phyloP scores from a whole-genome alignment of 257 asterid genomes.

The Petunia axillaris region DNA sequence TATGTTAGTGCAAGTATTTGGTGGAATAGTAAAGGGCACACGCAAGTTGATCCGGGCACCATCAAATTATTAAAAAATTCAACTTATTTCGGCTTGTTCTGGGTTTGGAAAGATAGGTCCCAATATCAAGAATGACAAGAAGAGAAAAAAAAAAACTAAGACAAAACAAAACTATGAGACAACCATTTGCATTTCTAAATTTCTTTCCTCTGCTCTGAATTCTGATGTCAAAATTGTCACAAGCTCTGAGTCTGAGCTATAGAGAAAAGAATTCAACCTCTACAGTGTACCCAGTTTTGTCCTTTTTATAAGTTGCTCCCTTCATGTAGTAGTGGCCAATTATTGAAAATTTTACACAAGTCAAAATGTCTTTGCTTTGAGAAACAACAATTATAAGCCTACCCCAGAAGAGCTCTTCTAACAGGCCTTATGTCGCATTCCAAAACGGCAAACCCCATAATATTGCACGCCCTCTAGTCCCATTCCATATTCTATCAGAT shows the following conservation, averaged over 20 bases:
- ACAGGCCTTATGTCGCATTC: not conserved
- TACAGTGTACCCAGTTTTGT: not conserved
- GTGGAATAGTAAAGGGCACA: no score
- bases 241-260: not conserved
- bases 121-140: not conserved
- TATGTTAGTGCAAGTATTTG: no score
- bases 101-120: not conserved
- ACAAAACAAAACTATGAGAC: not conserved
- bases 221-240: not conserved
- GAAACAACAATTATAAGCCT: not conserved
- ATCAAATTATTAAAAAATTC: no score
- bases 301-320: not conserved
- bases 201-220: not conserved
- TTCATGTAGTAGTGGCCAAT: not conserved
- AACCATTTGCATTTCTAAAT: no score
- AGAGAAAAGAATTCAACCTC: not conserved
- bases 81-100: not conserved
- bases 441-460: not conserved
- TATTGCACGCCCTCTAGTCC: slow-evolving; percentile 16
- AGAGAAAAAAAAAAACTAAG: not conserved
- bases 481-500: not conserved
- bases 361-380: slow-evolving; percentile 24
- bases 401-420: slow-evolving; percentile 7
- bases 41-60: no score
- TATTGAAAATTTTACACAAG: not conserved